These are phyloP conservation scores for Rhizopogon roseolus DNA, from an alignment of 768 basidiomycete genomes.

Conservation along the genomic window DNA sequence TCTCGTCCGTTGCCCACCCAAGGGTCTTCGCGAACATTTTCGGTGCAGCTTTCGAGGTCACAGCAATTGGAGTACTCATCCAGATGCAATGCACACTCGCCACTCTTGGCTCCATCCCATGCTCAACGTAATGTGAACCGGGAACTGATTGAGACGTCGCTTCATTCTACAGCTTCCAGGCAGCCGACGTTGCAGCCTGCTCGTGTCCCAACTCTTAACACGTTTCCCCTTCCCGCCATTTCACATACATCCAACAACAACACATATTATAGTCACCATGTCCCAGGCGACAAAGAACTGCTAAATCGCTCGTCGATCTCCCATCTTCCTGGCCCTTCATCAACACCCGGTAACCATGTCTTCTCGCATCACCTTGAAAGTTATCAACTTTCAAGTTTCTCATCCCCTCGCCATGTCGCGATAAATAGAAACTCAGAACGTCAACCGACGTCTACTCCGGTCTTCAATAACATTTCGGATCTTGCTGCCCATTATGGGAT, in stretches of 20 bases:
- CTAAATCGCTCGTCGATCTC: slow-evolving; percentile 46
- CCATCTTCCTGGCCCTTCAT: slow-evolving; percentile 31
- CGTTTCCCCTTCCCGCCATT: slow-evolving; percentile 41
- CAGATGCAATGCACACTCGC: slow-evolving; percentile 16
- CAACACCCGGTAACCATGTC: slow-evolving; percentile 34
- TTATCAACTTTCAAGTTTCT: slow-evolving; percentile 46
- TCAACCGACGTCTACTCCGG: slow-evolving; percentile 64
- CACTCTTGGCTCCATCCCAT: slow-evolving; percentile 18
- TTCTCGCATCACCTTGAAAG: slow-evolving; percentile 44
- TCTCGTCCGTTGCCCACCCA: slow-evolving; percentile 22
- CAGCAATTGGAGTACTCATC: slow-evolving; percentile 14
- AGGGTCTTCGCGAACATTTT: slow-evolving; percentile 26
- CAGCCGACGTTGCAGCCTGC: slow-evolving; percentile 47
- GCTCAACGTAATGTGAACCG: slow-evolving; percentile 30
- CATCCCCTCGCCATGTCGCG: slow-evolving; percentile 48
- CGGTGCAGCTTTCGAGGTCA: slow-evolving; percentile 20
- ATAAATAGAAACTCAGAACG: slow-evolving; percentile 50
- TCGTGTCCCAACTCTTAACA: slow-evolving; percentile 18
- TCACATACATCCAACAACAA: slow-evolving; percentile 33
- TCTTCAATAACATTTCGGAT: slow-evolving; percentile 63
- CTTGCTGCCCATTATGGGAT: slow-evolving; percentile 77
- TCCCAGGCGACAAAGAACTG: slow-evolving; percentile 28
- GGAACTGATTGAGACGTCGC: slow-evolving; percentile 39
- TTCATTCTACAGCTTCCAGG: slow-evolving; percentile 52
- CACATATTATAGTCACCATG: slow-evolving; percentile 40